Conservation (phyloP, 2,329 filamentous ascomycete species). For the Septoria petroselini region DNA sequence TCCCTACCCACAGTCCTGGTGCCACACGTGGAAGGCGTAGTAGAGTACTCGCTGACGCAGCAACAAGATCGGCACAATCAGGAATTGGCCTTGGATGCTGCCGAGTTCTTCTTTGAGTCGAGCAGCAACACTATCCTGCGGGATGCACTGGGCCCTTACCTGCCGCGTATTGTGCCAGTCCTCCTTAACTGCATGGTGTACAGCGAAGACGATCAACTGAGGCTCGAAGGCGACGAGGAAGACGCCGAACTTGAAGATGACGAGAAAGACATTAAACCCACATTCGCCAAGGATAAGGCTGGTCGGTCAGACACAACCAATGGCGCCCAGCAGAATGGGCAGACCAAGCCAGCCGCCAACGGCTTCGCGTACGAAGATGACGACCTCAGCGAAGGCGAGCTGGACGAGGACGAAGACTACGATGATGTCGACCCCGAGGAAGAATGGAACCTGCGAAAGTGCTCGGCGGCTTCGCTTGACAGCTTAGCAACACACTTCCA, state of each 20-base stretch:
- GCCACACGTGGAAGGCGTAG: conserved; percentile 80
- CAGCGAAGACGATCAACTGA: conserved; percentile 84
- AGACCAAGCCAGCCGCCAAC: conserved; percentile 45
- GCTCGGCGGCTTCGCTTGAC: conserved; percentile 91
- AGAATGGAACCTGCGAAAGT: conserved; percentile 92
- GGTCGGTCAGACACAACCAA: conserved; percentile 54
- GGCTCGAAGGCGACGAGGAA: conserved; percentile 72
- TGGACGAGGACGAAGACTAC: conserved; percentile 74
- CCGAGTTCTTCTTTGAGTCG: conserved; percentile 94
- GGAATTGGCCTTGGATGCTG: conserved; percentile 87
- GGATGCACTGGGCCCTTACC: conserved; percentile 70
- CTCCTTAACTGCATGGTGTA: conserved; percentile 95
- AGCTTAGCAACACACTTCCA: conserved; percentile 91
- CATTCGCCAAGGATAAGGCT: conserved; percentile 67
- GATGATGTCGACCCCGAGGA: conserved; percentile 75
- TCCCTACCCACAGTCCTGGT: conserved; percentile 84
- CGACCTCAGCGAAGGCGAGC: conserved; percentile 82
- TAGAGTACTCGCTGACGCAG: conserved; percentile 89
- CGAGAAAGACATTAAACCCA: conserved; percentile 84
- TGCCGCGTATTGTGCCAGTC: conserved; percentile 83
- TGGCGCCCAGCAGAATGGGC: conserved; percentile 54
- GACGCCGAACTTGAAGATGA: conserved; percentile 82
- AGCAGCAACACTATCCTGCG: conserved; percentile 83
- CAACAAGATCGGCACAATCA: conserved; percentile 79
- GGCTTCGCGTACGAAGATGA: conserved; percentile 51